These are phyloP conservation scores for Penicillium ucsense DNA, from an alignment of 495 filamentous ascomycete genomes.

Conservation along the genomic window DNA sequence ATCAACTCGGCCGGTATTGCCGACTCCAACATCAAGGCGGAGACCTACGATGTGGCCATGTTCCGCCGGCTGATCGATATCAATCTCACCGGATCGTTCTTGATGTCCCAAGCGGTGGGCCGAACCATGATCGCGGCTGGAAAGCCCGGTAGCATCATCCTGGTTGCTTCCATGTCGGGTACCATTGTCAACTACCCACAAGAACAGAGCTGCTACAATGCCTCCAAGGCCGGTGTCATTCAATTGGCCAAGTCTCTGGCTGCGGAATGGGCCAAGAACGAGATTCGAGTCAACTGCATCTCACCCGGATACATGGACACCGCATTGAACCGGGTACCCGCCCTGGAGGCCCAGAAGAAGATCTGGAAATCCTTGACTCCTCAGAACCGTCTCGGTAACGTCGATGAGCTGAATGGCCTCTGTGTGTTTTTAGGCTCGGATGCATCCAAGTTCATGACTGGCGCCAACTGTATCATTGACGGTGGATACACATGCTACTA, in stretches of 20 bases:
- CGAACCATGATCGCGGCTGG: constrained; percentile 17
- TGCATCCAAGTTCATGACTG: constrained; percentile 73
- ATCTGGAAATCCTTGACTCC: constrained; percentile 40
- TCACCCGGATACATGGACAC: constrained; percentile 77
- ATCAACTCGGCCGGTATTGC: constrained; percentile 42
- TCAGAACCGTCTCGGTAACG: constrained; percentile 41
- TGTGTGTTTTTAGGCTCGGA: constrained; percentile 73
- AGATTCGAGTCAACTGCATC: constrained; percentile 68
- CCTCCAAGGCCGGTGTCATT: constrained; percentile 48
- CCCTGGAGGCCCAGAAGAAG: constrained; percentile 6
- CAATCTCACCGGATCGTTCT: neutral
- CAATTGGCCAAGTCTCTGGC: constrained; percentile 54
- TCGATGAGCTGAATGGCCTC: constrained; percentile 68
- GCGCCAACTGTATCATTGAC: constrained; percentile 57
- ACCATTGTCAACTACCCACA: constrained; percentile 59
- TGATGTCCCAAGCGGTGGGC: constrained; percentile 1
- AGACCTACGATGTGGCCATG: constrained; percentile 1
- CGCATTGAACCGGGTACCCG: constrained; percentile 43
- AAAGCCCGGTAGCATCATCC: constrained; percentile 39
- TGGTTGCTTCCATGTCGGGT: constrained; percentile 51
- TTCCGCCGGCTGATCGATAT: constrained; percentile 2
- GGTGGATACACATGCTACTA: constrained; percentile 33
- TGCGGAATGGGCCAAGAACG: constrained; percentile 66
- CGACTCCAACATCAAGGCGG: constrained; percentile 1
- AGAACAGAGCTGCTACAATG: constrained; percentile 62